Evolutionary conservation across 2,329 filamentous ascomycete genomes (phyloP), one percentile per base, ranked within the genome.

Genomic region (Hypoxylon sp.): DNA sequence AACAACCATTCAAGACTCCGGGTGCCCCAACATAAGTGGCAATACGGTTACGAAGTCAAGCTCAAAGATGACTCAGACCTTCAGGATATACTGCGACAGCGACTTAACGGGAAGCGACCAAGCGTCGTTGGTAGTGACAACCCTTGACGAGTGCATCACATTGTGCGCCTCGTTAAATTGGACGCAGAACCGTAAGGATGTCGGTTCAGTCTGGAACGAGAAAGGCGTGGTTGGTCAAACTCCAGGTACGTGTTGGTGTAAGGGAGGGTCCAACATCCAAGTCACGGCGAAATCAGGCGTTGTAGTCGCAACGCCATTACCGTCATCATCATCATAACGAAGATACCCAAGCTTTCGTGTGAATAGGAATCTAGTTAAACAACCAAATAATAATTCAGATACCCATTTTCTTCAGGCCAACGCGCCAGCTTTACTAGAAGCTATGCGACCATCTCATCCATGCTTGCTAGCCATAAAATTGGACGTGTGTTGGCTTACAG

Each of bases 121-220:
- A 19, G 59, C 63, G 11, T 51, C 58, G 24, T 31, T 63, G 37
- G 50, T 57, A 3, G 54, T 55, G 44, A 53, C 39, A 17, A 63
- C 67, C 2, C 48, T 69, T 2, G 63, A 66, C 11, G 53, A 66
- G 31, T 69, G 67, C 22, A 31, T 69, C 11, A 33, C 44, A 46
- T 22, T 69, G 11, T 69, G 63, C 59, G 63, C 63, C 47, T 69
- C 62, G 19, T 35, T 69, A 19, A 66, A 69, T n/a, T 57, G 44
- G 44, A 37, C 17, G 3, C 59, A 69, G 37, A 55, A 63, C 4
- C 62, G 62, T 17, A 52, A 17, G 5, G 53, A 69, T 46, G 35
- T 69, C 19, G 62, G 66, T 14, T 51, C 42, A 2, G 62, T 63
- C 42, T 69, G 47, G 48, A 66, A 69, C 51, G 62, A 63, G 58